phyloP scores from a whole-genome alignment of 305 asterid species.

The Solanum aculeatissimum region DNA sequence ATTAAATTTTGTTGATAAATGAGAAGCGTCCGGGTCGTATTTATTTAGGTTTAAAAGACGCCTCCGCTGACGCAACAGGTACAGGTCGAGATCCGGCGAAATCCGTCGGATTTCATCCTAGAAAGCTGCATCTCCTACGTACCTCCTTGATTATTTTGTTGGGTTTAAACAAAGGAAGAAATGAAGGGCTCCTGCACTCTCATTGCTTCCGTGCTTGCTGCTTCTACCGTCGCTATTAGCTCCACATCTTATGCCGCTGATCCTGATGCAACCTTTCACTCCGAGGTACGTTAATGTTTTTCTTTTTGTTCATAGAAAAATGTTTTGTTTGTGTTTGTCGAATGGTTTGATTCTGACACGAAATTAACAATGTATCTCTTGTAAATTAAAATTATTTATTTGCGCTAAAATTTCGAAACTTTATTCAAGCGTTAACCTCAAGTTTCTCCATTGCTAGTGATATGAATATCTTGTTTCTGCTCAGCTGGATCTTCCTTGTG shows the following conservation, averaged over 20 bases:
- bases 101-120: slow-evolving; percentile 34
- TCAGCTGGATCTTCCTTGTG: too few relatives aligned
- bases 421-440: background rate
- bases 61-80: background rate
- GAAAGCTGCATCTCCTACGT: background rate
- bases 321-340: background rate
- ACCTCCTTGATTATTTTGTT: background rate
- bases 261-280: slow-evolving; percentile 3
- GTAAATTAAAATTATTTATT: background rate
- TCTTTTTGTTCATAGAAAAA: background rate
- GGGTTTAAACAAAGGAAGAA: background rate
- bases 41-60: background rate
- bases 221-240: slow-evolving; percentile 31
- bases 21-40: background rate
- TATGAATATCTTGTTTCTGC: background rate
- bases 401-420: background rate
- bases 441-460: background rate
- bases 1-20: background rate
- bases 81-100: slow-evolving; percentile 38
- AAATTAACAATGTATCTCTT: background rate
- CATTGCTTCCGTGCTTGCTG: slow-evolving; percentile 32
- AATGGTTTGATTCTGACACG: background rate
- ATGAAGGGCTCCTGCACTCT: slow-evolving; percentile 50
- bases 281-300: slow-evolving; percentile 3
- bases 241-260: slow-evolving; percentile 14